phyloP scores from a whole-genome alignment of 2,329 filamentous ascomycete species.

The Beauveria sp. region DNA sequence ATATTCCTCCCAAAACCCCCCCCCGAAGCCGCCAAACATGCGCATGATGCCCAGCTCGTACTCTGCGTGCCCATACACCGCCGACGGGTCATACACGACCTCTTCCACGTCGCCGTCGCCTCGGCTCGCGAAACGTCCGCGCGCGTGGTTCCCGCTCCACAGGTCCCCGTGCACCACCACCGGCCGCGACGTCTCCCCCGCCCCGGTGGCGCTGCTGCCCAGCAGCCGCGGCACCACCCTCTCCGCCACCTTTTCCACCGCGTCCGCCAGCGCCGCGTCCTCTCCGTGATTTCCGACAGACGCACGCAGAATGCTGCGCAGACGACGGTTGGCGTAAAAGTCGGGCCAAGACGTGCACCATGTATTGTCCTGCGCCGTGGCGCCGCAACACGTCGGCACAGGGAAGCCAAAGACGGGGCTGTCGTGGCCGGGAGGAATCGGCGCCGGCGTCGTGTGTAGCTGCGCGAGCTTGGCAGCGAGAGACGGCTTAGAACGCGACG shows the following conservation, averaged over 20 bases:
- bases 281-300: constrained; percentile 54
- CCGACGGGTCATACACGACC: constrained; percentile 74
- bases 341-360: constrained; percentile 71
- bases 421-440: constrained; percentile 50
- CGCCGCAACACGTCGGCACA: constrained; percentile 76
- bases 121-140: constrained; percentile 51
- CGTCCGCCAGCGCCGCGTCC: constrained; percentile 51
- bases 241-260: constrained; percentile 57
- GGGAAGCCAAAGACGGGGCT: constrained; percentile 74
- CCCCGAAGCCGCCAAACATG: constrained; percentile 88
- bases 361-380: constrained; percentile 72
- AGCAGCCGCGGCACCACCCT: constrained; percentile 71
- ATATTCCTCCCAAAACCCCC: constrained; percentile 69
- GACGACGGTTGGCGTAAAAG: constrained; percentile 72
- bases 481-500: constrained; percentile 41
- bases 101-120: constrained; percentile 52
- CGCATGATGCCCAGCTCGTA: constrained; percentile 91
- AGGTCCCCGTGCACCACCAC: constrained; percentile 85
- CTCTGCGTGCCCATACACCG: constrained; percentile 79
- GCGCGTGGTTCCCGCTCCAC: constrained; percentile 81
- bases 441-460: constrained; percentile 70
- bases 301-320: constrained; percentile 55
- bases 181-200: constrained; percentile 33
- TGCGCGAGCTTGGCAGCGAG: constrained; percentile 71
- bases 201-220: constrained; percentile 50